phyloP scores from a whole-genome alignment of 2,329 filamentous ascomycete species.

The Eutypella sp. region DNA sequence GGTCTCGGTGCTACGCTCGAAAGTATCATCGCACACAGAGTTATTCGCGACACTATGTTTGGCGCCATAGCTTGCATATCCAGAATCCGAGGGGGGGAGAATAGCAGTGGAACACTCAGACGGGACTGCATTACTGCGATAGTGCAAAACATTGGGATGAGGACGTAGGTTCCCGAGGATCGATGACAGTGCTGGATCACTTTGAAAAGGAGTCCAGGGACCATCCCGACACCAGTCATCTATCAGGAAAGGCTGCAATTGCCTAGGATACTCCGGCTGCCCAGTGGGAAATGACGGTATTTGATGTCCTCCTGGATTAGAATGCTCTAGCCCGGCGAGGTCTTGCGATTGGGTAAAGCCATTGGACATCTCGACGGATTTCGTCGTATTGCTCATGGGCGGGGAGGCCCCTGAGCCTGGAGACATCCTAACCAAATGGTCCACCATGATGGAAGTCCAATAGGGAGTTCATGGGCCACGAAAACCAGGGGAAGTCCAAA shows the following conservation, averaged over 20 bases:
- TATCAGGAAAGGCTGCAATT: constrained; percentile 15
- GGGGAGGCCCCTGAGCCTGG: constrained; percentile 13
- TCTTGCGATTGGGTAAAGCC: constrained; percentile 11
- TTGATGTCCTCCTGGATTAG: constrained; percentile 5
- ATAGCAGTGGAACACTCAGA: constrained; percentile 38
- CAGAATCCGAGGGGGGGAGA: constrained; percentile 40
- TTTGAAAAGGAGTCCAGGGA: constrained; percentile 36
- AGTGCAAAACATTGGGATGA: constrained; percentile 24
- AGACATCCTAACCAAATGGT: constrained; percentile 16
- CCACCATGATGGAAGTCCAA: constrained; percentile 1
- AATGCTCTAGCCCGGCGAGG: constrained; percentile 10
- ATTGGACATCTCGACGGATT: constrained; percentile 15
- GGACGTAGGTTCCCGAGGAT: constrained; percentile 18
- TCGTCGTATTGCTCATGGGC: constrained; percentile 14
- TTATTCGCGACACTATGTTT: constrained; percentile 38
- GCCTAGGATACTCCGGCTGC: constrained; percentile 2
- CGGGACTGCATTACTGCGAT: constrained; percentile 24
- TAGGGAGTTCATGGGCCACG: background rate
- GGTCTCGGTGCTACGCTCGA: constrained; percentile 34
- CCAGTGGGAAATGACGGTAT: constrained; percentile 4
- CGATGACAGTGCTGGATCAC: constrained; percentile 24
- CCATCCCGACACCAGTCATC: constrained; percentile 35
- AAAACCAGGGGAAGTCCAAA: too few relatives aligned
- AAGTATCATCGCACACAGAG: constrained; percentile 38
- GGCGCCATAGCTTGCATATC: constrained; percentile 38